Evolutionary conservation across 768 basidiomycete species (phyloP).

Genomic region (Dentipellis fragilis): DNA sequence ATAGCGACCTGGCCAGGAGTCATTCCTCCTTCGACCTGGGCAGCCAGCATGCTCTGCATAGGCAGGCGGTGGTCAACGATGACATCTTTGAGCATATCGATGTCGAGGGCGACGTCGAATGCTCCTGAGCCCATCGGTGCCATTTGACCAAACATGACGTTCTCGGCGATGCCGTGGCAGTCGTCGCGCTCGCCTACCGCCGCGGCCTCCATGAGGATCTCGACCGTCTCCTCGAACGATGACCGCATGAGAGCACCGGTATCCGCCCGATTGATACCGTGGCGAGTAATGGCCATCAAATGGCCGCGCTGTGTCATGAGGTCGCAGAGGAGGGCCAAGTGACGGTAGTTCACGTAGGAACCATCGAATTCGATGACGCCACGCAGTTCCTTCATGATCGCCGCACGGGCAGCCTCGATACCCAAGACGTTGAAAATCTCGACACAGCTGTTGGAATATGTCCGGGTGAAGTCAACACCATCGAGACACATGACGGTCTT

Average conservation of each 20-base stretch:
- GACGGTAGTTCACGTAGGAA: conserved; percentile 98
- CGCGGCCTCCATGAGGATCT: conserved; percentile 97
- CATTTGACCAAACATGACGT: conserved; percentile 97
- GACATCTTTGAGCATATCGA: conserved; percentile 97
- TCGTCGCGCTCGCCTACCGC: conserved; percentile 98
- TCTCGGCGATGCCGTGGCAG: conserved; percentile 97
- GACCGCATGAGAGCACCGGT: conserved; percentile 98
- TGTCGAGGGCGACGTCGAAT: conserved; percentile 92
- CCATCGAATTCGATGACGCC: conserved; percentile 98
- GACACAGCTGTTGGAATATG: conserved; percentile 94
- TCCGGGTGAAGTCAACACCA: conserved; percentile 87
- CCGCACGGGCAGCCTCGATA: conserved; percentile 92
- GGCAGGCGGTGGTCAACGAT: conserved; percentile 93
- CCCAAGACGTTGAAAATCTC: conserved; percentile 93
- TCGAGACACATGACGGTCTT: conserved; percentile 93
- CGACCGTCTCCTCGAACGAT: conserved; percentile 99
- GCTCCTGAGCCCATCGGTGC: conserved; percentile 99
- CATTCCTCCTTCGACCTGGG: conserved; percentile 79
- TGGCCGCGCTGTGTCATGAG: conserved; percentile 94
- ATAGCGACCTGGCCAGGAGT: conserved; percentile 86
- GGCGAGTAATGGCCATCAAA: conserved; percentile 97
- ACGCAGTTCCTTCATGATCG: conserved; percentile 89
- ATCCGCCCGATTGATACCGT: conserved; percentile 97
- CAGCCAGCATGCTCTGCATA: conserved; percentile 68
- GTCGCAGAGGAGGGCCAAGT: conserved; percentile 93